These are phyloP conservation scores for Aspergillus glaucus DNA, from an alignment of 2,329 filamentous ascomycete genomes.

Conservation along the genomic window DNA sequence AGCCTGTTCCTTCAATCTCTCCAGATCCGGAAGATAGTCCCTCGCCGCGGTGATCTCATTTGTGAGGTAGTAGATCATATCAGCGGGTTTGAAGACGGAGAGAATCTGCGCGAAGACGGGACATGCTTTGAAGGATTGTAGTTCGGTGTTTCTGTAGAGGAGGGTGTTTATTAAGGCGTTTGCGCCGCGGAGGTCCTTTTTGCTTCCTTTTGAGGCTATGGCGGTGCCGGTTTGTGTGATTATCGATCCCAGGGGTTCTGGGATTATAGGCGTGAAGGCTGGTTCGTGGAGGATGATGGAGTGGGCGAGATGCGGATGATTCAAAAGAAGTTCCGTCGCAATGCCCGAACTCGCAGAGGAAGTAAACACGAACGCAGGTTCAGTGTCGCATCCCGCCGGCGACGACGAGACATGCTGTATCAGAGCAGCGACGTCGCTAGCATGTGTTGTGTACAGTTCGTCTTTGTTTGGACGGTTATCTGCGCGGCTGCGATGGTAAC, in stretches of 20 bases:
- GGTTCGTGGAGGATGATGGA: conserved; percentile 42
- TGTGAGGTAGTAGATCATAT: conserved; percentile 42
- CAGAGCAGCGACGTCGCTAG: background rate
- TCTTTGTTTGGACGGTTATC: background rate
- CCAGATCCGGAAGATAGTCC: conserved; percentile 39
- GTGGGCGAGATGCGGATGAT: conserved; percentile 39
- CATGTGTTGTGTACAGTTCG: background rate
- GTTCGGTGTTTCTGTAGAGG: conserved; percentile 18
- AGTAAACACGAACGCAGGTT: background rate
- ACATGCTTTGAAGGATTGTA: background rate
- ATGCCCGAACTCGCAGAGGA: background rate
- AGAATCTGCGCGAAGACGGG: background rate
- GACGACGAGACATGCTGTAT: background rate
- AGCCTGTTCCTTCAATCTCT: conserved; percentile 33
- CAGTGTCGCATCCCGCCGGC: background rate
- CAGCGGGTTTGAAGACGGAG: background rate
- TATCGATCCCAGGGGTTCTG: background rate
- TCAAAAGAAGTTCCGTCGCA: conserved; percentile 8
- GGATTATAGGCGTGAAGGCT: conserved; percentile 25
- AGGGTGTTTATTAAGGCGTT: conserved; percentile 36
- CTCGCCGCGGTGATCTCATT: conserved; percentile 49
- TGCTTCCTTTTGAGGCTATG: conserved; percentile 1
- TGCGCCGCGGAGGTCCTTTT: conserved; percentile 38
- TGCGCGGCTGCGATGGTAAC: background rate
- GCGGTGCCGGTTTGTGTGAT: conserved; percentile 1